A percentile compares a stretch with the other conserved stretches of the same genome.
phyloP scores from a whole-genome alignment of 2,329 filamentous ascomycete genomes.

The Talaromyces sp. region DNA sequence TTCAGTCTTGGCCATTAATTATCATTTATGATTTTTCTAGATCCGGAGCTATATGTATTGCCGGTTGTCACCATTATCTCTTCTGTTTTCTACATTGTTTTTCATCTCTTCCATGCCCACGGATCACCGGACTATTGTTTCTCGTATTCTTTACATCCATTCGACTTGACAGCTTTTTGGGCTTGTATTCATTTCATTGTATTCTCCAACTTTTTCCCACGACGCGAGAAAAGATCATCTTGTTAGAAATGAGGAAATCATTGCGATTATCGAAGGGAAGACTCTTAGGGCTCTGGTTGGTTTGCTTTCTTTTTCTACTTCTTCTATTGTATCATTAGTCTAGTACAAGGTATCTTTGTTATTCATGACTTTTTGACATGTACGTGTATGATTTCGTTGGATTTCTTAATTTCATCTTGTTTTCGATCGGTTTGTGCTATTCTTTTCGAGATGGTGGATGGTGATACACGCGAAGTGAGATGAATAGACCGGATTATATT shows the following conservation, averaged over 20 bases:
- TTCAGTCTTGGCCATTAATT: background rate
- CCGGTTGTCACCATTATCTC: background rate
- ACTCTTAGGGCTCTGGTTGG: background rate
- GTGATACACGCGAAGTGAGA: too few relatives aligned
- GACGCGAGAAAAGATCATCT: background rate
- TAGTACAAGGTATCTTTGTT: background rate
- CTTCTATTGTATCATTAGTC: constrained; percentile 3
- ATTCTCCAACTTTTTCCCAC: background rate
- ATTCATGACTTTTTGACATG: background rate
- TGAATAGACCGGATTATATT: too few relatives aligned
- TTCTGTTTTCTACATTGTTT: background rate
- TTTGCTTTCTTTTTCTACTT: background rate
- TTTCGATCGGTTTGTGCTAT: background rate
- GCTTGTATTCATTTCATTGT: background rate
- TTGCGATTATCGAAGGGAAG: background rate
- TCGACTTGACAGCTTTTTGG: background rate
- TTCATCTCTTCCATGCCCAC: background rate
- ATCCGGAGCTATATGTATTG: background rate
- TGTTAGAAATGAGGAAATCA: background rate
- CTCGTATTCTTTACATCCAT: background rate
- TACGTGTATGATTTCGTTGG: background rate
- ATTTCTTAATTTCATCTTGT: background rate
- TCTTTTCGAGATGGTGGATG: too few relatives aligned
- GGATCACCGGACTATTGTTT: background rate
- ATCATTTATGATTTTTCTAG: background rate